Percentiles rank a stretch among this genome's conserved stretches.
These are phyloP conservation scores for Xylariaceae sp. DNA, from an alignment of 2,329 filamentous ascomycete genomes.

Conservation along the genomic window DNA sequence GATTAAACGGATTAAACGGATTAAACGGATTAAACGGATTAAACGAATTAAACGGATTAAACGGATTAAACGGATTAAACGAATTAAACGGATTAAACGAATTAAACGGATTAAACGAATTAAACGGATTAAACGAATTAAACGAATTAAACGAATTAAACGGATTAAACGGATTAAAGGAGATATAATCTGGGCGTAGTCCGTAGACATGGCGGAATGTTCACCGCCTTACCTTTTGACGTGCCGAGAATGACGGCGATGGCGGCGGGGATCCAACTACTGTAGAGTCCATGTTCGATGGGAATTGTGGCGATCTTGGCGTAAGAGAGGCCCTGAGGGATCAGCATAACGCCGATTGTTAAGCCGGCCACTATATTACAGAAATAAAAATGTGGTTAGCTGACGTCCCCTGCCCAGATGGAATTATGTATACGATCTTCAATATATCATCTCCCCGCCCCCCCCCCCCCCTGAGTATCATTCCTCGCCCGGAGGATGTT, in stretches of 20 bases:
- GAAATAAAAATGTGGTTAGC: too few species aligned
- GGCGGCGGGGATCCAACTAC: slow-evolving; percentile 52
- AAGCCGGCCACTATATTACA: slow-evolving; percentile 46
- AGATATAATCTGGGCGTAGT: not conserved
- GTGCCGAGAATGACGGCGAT: slow-evolving; percentile 57
- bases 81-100: too few species aligned
- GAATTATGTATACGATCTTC: too few species aligned
- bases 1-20: too few species aligned
- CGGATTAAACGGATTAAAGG: too few species aligned
- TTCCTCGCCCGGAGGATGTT: not conserved
- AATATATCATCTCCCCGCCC: not conserved
- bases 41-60: too few species aligned
- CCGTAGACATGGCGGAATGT: not conserved
- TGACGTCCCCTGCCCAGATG: too few species aligned
- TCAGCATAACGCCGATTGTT: slow-evolving; percentile 55
- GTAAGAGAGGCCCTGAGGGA: slow-evolving; percentile 57
- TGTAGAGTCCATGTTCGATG: slow-evolving; percentile 55
- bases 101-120: too few species aligned
- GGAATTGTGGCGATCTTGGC: slow-evolving; percentile 58
- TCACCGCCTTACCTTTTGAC: slow-evolving; percentile 45
- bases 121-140: too few species aligned
- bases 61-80: too few species aligned
- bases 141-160: too few species aligned
- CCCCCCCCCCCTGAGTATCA: not conserved
- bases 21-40: too few species aligned